Percentiles rank a stretch among this genome's conserved stretches.
Evolutionary conservation across 345 rosid species (phyloP).

Genomic region (Cardamine occulta): DNA sequence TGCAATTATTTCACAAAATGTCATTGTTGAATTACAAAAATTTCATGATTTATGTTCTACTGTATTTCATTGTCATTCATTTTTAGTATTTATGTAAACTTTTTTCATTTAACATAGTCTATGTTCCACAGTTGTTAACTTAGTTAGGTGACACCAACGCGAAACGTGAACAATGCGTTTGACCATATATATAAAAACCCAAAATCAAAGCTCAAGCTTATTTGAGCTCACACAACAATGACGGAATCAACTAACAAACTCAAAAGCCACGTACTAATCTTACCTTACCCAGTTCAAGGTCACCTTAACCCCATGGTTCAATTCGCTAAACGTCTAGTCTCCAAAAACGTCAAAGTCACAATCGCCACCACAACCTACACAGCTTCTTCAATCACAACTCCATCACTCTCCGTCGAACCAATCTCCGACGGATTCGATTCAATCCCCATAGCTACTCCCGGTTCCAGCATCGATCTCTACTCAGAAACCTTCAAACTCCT

Average conservation of each 20-base stretch:
- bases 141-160: slow-evolving; percentile 37
- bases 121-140: too few relatives aligned
- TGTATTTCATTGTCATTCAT: neutral
- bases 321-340: slow-evolving; percentile 69
- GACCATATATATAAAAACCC: neutral
- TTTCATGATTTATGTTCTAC: too few relatives aligned
- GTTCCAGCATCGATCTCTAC: slow-evolving; percentile 41
- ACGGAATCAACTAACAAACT: slow-evolving; percentile 29
- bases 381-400: slow-evolving; percentile 47
- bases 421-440: slow-evolving; percentile 80
- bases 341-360: slow-evolving; percentile 67
- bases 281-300: slow-evolving; percentile 84
- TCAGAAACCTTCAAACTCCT: slow-evolving; percentile 48
- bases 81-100: neutral
- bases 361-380: slow-evolving; percentile 74
- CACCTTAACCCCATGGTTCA: slow-evolving; percentile 83
- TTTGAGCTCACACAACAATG: slow-evolving; percentile 37
- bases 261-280: slow-evolving; percentile 54
- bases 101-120: neutral
- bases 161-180: slow-evolving; percentile 39
- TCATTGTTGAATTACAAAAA: neutral
- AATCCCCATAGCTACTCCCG: slow-evolving; percentile 56
- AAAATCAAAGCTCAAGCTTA: slow-evolving; percentile 10
- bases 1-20: neutral
- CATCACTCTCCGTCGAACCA: slow-evolving; percentile 53